These are phyloP conservation scores for Phalaenopsis equestris DNA, from an alignment of 106 monocot species.

Conservation along the genomic window DNA sequence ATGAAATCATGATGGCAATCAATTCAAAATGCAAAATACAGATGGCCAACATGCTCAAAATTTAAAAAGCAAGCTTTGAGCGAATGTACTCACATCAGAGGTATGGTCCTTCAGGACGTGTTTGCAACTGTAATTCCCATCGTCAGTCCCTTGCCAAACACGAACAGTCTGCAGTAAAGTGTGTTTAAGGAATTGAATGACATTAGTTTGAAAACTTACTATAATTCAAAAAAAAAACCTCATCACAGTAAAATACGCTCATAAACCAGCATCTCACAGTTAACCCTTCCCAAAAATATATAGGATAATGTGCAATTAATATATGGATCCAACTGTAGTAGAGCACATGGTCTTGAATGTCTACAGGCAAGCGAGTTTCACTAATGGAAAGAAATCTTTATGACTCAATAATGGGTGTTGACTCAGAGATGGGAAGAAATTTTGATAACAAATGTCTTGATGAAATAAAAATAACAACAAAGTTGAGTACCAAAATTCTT, in stretches of 20 bases:
- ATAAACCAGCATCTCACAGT: not conserved
- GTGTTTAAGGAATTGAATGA: not conserved
- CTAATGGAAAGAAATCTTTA: not conserved
- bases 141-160: slow-evolving; percentile 83
- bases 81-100: slow-evolving; percentile 57
- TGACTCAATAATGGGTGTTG: not conserved
- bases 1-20: not conserved
- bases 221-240: not conserved
- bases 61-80: not conserved
- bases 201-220: not conserved
- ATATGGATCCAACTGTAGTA: not conserved
- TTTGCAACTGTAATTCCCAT: slow-evolving; percentile 74
- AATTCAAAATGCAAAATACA: not conserved
- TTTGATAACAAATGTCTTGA: not conserved
- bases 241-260: not conserved
- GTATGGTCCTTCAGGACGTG: slow-evolving; percentile 75
- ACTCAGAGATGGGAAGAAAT: not conserved
- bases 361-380: not conserved
- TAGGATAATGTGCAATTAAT: not conserved
- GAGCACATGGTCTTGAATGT: not conserved
- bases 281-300: not conserved
- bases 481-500: not conserved
- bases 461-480: not conserved
- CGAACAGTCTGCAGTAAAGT: slow-evolving; percentile 70
- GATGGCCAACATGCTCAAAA: not conserved